Evolutionary conservation across 768 basidiomycete genomes (phyloP).

Genomic region (Amanita rubescens): DNA sequence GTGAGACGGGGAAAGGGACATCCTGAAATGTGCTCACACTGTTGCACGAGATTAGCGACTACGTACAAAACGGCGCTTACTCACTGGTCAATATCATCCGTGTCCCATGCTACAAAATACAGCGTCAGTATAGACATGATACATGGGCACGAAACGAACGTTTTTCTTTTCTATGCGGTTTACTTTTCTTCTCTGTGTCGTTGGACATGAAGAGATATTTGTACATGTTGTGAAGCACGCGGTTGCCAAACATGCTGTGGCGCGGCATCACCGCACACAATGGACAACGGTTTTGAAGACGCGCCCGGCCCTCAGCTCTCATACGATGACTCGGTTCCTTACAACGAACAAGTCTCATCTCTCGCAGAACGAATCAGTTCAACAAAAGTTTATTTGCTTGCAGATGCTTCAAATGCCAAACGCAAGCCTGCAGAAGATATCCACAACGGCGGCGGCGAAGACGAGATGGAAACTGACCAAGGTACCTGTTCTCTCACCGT

Average conservation of each 20-base stretch:
- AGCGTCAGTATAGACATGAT: slow-evolving; percentile 12
- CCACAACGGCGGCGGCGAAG: slow-evolving; percentile 22
- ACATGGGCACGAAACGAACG: slow-evolving; percentile 43
- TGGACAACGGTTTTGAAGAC: slow-evolving; percentile 38
- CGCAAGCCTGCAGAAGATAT: slow-evolving; percentile 13
- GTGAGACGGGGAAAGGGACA: background rate
- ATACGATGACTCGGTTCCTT: slow-evolving; percentile 47
- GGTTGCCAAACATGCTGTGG: slow-evolving; percentile 4
- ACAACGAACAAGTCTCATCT: slow-evolving; percentile 46
- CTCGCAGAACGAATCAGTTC: slow-evolving; percentile 65
- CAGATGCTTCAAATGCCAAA: slow-evolving; percentile 39
- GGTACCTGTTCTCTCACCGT: slow-evolving; percentile 15
- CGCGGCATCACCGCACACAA: slow-evolving; percentile 16
- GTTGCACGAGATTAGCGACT: slow-evolving; percentile 9
- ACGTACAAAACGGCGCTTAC: too few species aligned
- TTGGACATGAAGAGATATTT: slow-evolving; percentile 11
- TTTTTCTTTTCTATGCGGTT: slow-evolving; percentile 89
- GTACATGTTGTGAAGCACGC: slow-evolving; percentile 2
- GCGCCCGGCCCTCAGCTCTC: slow-evolving; percentile 29
- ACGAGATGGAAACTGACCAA: slow-evolving; percentile 28
- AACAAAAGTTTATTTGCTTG: slow-evolving; percentile 70
- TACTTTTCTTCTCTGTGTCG: slow-evolving; percentile 74
- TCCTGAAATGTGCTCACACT: slow-evolving; percentile 34
- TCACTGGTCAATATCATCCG: slow-evolving; percentile 98
- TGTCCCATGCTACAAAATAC: slow-evolving; percentile 81